Evolutionary conservation across 352 stramenopile species (phyloP).

Genomic region (Globisporangium canariense): DNA sequence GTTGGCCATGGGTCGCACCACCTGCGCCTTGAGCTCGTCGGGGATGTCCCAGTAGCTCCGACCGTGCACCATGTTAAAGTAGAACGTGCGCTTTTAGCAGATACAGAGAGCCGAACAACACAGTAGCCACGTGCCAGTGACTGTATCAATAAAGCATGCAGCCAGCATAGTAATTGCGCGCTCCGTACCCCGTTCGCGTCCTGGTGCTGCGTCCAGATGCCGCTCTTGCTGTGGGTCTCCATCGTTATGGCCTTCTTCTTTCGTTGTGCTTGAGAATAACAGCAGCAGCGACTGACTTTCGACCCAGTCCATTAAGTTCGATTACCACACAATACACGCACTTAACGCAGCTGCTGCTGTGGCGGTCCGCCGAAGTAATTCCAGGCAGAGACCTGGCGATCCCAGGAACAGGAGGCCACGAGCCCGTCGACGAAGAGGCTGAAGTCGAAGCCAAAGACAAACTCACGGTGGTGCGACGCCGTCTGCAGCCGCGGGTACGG

Average conservation of each 20-base stretch:
- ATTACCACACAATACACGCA: too few relatives aligned
- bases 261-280: too few relatives aligned
- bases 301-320: neutral
- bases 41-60: slow-evolving; percentile 78
- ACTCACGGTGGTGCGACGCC: slow-evolving; percentile 82
- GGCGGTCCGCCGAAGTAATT: slow-evolving; percentile 77
- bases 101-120: neutral
- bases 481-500: slow-evolving; percentile 74
- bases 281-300: neutral
- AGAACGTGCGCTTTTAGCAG: slow-evolving; percentile 56
- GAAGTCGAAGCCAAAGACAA: slow-evolving; percentile 85
- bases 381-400: slow-evolving; percentile 71
- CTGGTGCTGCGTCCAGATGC: slow-evolving; percentile 75
- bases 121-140: neutral
- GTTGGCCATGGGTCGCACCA: slow-evolving; percentile 46
- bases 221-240: slow-evolving; percentile 32
- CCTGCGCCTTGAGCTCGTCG: slow-evolving; percentile 39
- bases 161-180: neutral
- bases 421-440: slow-evolving; percentile 78
- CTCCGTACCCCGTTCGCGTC: slow-evolving; percentile 51
- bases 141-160: neutral
- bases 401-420: slow-evolving; percentile 77
- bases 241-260: slow-evolving; percentile 11
- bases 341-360: slow-evolving; percentile 15
- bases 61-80: slow-evolving; percentile 74